Evolutionary conservation across 2,329 filamentous ascomycete genomes (phyloP).

Genomic region (Arachnopeziza araneosa): DNA sequence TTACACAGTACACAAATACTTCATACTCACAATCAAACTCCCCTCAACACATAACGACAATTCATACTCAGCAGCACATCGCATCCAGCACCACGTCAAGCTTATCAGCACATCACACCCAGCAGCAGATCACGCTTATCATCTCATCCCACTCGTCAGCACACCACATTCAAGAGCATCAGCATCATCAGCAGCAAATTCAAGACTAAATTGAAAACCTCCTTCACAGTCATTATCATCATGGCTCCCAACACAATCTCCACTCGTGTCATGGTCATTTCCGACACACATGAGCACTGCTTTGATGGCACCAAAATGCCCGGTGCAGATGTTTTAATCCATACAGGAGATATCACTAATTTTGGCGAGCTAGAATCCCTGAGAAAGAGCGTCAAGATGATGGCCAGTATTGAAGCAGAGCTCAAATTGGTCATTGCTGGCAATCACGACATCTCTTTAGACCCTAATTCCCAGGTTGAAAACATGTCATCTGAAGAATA

Average conservation of each 20-base stretch:
- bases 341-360: constrained; percentile 35
- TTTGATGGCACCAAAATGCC: constrained; percentile 16
- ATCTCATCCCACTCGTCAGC: too few relatives aligned
- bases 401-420: constrained; percentile 39
- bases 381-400: constrained; percentile 20
- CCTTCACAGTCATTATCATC: too few relatives aligned
- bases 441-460: constrained; percentile 55
- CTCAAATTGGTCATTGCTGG: constrained; percentile 57
- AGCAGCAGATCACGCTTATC: too few relatives aligned
- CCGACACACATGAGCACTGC: constrained; percentile 20
- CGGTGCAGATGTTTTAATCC: constrained; percentile 32
- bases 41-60: too few relatives aligned
- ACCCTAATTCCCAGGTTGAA: constrained; percentile 26
- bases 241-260: constrained; percentile 11
- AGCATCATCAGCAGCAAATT: too few relatives aligned
- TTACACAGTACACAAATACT: too few relatives aligned
- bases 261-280: constrained; percentile 21
- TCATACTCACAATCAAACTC: too few relatives aligned
- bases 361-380: constrained; percentile 22
- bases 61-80: too few relatives aligned
- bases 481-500: constrained; percentile 3
- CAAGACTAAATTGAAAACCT: too few relatives aligned
- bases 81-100: too few relatives aligned
- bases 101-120: too few relatives aligned
- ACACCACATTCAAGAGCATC: too few relatives aligned